A percentile compares a stretch with the other conserved stretches of the same genome.
phyloP scores from a whole-genome alignment of 257 asterid species.

The Nicotiana paniculata region DNA sequence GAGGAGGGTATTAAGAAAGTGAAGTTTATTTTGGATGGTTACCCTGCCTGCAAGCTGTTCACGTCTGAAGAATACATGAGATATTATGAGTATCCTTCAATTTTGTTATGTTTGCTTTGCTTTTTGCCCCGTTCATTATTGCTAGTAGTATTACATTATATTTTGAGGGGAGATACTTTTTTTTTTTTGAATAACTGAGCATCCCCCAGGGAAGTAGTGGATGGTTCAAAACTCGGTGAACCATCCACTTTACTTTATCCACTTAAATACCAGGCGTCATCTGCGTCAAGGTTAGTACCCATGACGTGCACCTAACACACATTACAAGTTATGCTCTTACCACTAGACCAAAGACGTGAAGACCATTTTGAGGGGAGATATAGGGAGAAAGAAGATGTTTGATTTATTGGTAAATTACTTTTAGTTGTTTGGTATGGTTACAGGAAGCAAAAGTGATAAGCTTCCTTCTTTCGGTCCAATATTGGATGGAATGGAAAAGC shows the following conservation, averaged over 20 bases:
- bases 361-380: background rate
- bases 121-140: background rate
- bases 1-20: slow-evolving; percentile 15
- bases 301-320: background rate
- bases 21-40: slow-evolving; percentile 15
- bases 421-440: background rate
- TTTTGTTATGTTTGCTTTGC: background rate
- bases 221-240: background rate
- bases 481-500: background rate
- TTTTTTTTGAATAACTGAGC: background rate
- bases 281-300: background rate
- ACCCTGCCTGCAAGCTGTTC: slow-evolving; percentile 9
- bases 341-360: background rate
- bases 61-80: slow-evolving; percentile 18
- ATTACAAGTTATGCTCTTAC: background rate
- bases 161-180: background rate
- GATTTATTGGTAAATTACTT: background rate
- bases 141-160: background rate
- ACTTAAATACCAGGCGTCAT: background rate
- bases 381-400: background rate
- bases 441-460: background rate
- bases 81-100: slow-evolving; percentile 22
- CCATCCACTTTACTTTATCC: background rate
- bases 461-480: background rate
- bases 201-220: background rate